These are phyloP conservation scores for Smallanthus sonchifolius DNA, from an alignment of 129 eudicot genomes.

Conservation along the genomic window DNA sequence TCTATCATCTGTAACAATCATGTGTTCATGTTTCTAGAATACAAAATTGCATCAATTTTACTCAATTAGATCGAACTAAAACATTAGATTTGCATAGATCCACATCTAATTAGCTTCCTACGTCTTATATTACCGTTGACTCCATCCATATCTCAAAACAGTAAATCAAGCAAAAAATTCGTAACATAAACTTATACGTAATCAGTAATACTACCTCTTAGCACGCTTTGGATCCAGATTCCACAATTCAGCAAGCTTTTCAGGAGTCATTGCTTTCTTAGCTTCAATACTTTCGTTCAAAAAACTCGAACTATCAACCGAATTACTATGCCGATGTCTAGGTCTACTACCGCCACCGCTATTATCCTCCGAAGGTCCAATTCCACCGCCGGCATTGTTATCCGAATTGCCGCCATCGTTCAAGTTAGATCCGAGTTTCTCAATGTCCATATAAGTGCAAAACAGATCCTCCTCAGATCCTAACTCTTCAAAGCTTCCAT, in stretches of 20 bases:
- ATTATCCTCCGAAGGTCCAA: slow-evolving; percentile 22
- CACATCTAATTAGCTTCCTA: background rate
- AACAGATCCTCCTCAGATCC: slow-evolving; percentile 83
- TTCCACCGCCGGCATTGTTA: slow-evolving; percentile 28
- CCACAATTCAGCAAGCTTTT: slow-evolving; percentile 87
- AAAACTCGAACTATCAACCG: slow-evolving; percentile 52
- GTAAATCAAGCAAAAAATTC: background rate
- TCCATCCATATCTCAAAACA: background rate
- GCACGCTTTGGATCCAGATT: slow-evolving; percentile 84
- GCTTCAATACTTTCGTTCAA: slow-evolving; percentile 63
- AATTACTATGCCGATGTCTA: slow-evolving; percentile 61
- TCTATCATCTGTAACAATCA: background rate
- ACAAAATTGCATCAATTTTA: background rate
- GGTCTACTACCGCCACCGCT: slow-evolving; percentile 29
- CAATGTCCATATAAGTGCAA: slow-evolving; percentile 68
- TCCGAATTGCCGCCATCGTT: slow-evolving; percentile 15
- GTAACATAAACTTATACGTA: background rate
- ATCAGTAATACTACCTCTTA: slow-evolving; percentile 46
- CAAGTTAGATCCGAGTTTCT: slow-evolving; percentile 52
- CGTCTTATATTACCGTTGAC: background rate
- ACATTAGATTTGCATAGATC: background rate
- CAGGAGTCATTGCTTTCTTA: slow-evolving; percentile 94
- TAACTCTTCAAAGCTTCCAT: slow-evolving; percentile 61
- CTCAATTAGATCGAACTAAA: background rate
- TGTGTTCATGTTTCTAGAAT: background rate